phyloP scores from a whole-genome alignment of 2,329 filamentous ascomycete species.

The Arthrobotrys iridis region DNA sequence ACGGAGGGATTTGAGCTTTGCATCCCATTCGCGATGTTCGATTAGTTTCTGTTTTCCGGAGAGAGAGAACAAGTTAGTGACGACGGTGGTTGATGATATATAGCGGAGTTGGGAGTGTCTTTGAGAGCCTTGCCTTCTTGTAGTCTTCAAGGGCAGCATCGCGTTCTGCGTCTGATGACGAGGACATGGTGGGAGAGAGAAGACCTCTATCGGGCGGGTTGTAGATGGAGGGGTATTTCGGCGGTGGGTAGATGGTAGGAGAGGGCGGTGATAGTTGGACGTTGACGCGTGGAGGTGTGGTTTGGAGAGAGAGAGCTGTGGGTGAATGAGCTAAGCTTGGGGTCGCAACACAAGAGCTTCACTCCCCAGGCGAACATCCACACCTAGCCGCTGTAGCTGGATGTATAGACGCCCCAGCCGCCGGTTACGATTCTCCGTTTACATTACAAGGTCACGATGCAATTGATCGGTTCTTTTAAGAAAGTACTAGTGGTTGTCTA shows the following conservation, averaged over 20 bases:
- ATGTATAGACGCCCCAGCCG: too few species aligned
- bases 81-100: background rate
- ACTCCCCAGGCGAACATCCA: background rate
- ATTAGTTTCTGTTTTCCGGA: slow-evolving; percentile 67
- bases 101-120: background rate
- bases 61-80: slow-evolving; percentile 15
- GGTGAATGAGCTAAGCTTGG: slow-evolving; percentile 7
- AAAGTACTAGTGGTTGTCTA: too few species aligned
- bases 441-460: too few species aligned
- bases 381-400: background rate
- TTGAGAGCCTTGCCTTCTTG: slow-evolving; percentile 67
- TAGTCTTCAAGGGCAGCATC: slow-evolving; percentile 79
- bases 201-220: background rate
- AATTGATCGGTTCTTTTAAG: too few species aligned
- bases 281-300: background rate
- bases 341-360: slow-evolving; percentile 2
- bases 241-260: background rate
- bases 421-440: too few species aligned
- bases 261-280: background rate
- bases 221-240: background rate
- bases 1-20: slow-evolving; percentile 92
- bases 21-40: slow-evolving; percentile 98
- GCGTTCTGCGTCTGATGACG: slow-evolving; percentile 66
- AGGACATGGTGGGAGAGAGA: slow-evolving; percentile 33
- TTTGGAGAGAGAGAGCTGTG: slow-evolving; percentile 1